Evolutionary conservation across 1,139 yeast genomes (phyloP).

Genomic region (Nakaseomyces delphensis): DNA sequence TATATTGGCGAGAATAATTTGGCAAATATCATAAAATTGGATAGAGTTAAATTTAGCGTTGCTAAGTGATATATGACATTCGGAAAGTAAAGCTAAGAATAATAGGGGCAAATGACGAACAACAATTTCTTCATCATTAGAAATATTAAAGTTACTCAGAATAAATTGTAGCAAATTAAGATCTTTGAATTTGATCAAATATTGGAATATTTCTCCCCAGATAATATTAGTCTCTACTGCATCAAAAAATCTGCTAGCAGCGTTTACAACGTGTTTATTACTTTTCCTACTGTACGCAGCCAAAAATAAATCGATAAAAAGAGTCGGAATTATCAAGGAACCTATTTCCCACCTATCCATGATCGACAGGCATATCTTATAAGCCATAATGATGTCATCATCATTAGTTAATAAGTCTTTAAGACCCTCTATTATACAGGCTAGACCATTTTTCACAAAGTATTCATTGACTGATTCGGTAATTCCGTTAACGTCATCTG

Average conservation of each 20-base stretch:
- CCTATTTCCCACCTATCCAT: constrained; percentile 96
- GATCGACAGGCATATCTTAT: constrained; percentile 57
- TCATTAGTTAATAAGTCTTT: constrained; percentile 38
- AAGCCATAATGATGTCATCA: constrained; percentile 35
- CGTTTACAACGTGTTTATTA: constrained; percentile 40
- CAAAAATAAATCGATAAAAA: constrained; percentile 57
- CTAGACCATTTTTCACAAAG: constrained; percentile 49
- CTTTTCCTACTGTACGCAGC: constrained; percentile 31
- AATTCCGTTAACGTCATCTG: constrained; percentile 2
- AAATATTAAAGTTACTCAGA: constrained; percentile 54
- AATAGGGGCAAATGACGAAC: constrained; percentile 66
- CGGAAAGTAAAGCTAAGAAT: constrained; percentile 40
- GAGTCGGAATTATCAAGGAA: constrained; percentile 53
- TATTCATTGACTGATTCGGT: constrained; percentile 35
- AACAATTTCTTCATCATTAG: constrained; percentile 77
- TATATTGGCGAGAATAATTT: constrained; percentile 39
- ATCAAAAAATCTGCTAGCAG: constrained; percentile 68
- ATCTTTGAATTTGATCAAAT: constrained; percentile 30
- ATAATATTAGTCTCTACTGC: constrained; percentile 72
- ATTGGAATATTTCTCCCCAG: constrained; percentile 55
- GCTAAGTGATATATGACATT: neutral
- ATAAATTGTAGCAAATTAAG: constrained; percentile 49
- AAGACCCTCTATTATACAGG: constrained; percentile 45
- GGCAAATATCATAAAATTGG: constrained; percentile 24
- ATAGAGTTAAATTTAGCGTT: constrained; percentile 3